Base-by-base conservation (phyloP, 2,329 filamentous ascomycete species). In the Cytospora paraplurivora region DNA sequence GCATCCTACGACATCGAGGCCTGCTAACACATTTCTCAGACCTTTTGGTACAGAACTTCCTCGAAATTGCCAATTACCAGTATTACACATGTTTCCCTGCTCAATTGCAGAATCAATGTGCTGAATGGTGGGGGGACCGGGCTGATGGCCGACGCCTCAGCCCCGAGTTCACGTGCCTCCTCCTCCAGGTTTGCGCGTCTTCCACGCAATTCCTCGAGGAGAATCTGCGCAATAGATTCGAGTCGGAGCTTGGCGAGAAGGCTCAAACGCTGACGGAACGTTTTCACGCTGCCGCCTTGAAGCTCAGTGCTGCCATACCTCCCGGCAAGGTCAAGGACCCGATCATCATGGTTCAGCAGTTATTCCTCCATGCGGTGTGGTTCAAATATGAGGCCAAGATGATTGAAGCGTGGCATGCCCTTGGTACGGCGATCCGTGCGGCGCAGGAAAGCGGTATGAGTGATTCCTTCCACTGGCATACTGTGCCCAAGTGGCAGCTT, bases 361-460 rank as follows among this genome's bases (percentile, higher is more conserved):
- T 79, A 19, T 81, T 82, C 59, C 66, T 82, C 5, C 78, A 76
- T 37, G 75, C 76, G 2, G 73, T 74, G 19, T 82, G 79, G 79
- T 76, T 75, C 50, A 82, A 81, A 65, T 76, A 76, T 4, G 78
- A 80, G 60, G 76, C 76, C n/a, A 73, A 75, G 34, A 81, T 81
- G 67, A 75, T 79, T 1, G 78, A 82, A 38, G 75, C 80, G 0
- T 82, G 81, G 80, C 79, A 82, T 72, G 70, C 76, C 3, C 66
- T 82, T 12, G 72, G 75, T 17, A 71, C 71, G 56, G 75, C 77
- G 2, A 78, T 82, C 34, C 77, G 77, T 8, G 77, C 79, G 53
- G 81, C 79, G 0, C 79, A 81, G 67, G 80, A 82, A 66, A 71
- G 80, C 56, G 79, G 79, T 77, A 72, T n/a, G 53, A 47, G 38